Percentiles rank a stretch among this genome's conserved stretches.
These are phyloP conservation scores for Eucalyptus regnans DNA, from an alignment of 345 rosid species.

Conservation along the genomic window DNA sequence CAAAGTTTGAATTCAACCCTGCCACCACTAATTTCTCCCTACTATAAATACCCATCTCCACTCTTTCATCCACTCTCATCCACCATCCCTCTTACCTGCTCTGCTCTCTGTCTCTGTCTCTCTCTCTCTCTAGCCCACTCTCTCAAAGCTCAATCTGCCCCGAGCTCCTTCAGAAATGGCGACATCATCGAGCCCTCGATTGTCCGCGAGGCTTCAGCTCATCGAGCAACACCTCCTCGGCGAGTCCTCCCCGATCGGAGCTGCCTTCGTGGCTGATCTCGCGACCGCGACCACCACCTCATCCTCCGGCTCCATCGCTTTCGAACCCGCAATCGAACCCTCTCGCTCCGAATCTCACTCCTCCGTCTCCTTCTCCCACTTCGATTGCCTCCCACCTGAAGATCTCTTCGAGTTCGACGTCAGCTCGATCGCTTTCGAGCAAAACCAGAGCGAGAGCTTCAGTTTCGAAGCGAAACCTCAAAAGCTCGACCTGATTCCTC, in stretches of 20 bases:
- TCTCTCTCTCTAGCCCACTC: background rate
- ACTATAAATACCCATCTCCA: background rate
- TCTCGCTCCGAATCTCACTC: background rate
- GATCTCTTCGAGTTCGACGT: slow-evolving; percentile 4
- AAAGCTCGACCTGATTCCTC: background rate
- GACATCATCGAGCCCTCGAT: background rate
- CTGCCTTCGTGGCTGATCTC: background rate
- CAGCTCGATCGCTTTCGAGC: background rate
- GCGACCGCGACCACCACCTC: fast-evolving
- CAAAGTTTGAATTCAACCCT: background rate
- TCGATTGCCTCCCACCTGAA: background rate
- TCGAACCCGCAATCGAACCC: background rate
- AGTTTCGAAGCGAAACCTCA: background rate
- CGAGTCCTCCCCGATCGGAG: slow-evolving; percentile 24
- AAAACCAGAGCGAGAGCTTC: background rate
- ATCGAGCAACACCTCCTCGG: slow-evolving; percentile 47
- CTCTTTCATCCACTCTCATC: background rate
- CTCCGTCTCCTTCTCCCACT: background rate
- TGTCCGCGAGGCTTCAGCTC: slow-evolving; percentile 20
- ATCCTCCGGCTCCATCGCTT: background rate
- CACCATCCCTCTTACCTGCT: background rate
- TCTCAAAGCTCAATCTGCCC: background rate
- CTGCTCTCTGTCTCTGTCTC: background rate
- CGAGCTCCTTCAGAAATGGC: background rate
- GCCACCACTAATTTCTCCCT: background rate